Percentiles rank a stretch among this genome's conserved stretches.
Evolutionary conservation across 2,329 filamentous ascomycete genomes (phyloP).

Genomic region (Hymenoscyphus scutula): DNA sequence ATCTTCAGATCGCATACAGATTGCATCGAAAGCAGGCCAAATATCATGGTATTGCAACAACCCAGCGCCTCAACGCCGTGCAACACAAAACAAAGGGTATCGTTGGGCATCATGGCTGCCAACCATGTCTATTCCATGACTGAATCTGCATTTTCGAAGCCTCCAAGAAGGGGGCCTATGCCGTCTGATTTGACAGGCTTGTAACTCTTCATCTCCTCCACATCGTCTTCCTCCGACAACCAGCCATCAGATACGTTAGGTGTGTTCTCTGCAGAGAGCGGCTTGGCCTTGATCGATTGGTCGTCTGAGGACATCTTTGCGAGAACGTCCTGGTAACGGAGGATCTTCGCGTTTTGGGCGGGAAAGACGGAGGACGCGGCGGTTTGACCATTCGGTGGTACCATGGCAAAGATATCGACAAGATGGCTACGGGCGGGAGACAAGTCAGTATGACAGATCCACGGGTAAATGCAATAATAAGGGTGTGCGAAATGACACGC

Average conservation of each 20-base stretch:
- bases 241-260: conserved; percentile 41
- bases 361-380: conserved; percentile 43
- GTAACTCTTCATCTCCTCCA: conserved; percentile 32
- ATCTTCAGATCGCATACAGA: conserved; percentile 19
- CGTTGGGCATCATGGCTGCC: conserved; percentile 19
- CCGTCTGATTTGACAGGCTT: conserved; percentile 35
- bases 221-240: conserved; percentile 40
- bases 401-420: conserved; percentile 66
- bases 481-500: not conserved
- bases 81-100: conserved; percentile 25
- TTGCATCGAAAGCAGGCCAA: conserved; percentile 27
- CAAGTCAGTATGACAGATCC: conserved; percentile 9
- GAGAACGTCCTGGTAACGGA: conserved; percentile 60
- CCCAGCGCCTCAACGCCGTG: conserved; percentile 33
- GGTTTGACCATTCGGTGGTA: conserved; percentile 47
- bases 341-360: conserved; percentile 54
- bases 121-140: conserved; percentile 33
- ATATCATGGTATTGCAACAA: conserved; percentile 33
- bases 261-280: conserved; percentile 32
- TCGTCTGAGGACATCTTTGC: conserved; percentile 54
- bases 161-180: conserved; percentile 36
- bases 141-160: conserved; percentile 36
- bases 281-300: conserved; percentile 39
- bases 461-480: not conserved
- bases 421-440: conserved; percentile 50